Evolutionary conservation across 768 basidiomycete species (phyloP).

Genomic region (Naganishia randhawae): DNA sequence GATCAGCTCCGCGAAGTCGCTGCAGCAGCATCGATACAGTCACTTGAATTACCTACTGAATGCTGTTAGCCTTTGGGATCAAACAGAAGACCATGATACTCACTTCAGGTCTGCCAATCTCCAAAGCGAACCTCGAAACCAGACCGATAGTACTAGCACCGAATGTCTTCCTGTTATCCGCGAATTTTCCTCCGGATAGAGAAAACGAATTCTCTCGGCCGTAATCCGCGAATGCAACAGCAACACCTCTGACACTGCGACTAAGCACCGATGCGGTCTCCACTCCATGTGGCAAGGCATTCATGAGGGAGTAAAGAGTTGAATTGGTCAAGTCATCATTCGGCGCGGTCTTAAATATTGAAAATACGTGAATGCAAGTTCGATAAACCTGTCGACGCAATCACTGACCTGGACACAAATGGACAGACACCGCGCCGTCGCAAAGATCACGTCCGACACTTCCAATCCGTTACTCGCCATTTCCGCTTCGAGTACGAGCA

Average conservation of each 20-base stretch:
- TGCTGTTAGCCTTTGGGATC: slow-evolving; percentile 55
- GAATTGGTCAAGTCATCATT: slow-evolving; percentile 88
- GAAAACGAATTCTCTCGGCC: slow-evolving; percentile 11
- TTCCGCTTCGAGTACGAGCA: slow-evolving; percentile 81
- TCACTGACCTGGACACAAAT: slow-evolving; percentile 73
- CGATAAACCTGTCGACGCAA: background rate
- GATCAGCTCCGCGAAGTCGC: slow-evolving; percentile 75
- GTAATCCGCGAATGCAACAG: slow-evolving; percentile 16
- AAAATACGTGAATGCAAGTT: slow-evolving; percentile 9
- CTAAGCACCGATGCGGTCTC: slow-evolving; percentile 9
- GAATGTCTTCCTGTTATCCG: slow-evolving; percentile 74
- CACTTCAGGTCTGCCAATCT: slow-evolving; percentile 81
- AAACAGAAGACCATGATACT: slow-evolving; percentile 11
- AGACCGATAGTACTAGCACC: slow-evolving; percentile 89
- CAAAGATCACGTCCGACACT: slow-evolving; percentile 71
- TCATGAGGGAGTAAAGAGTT: slow-evolving; percentile 92
- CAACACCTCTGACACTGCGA: slow-evolving; percentile 6
- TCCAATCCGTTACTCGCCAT: slow-evolving; percentile 66
- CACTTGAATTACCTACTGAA: slow-evolving; percentile 58
- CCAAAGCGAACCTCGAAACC: slow-evolving; percentile 78
- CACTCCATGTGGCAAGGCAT: slow-evolving; percentile 59
- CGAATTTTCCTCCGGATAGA: slow-evolving; percentile 9
- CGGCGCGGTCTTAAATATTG: slow-evolving; percentile 62
- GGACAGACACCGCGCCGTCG: slow-evolving; percentile 85
- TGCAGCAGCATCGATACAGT: slow-evolving; percentile 91